phyloP scores from a whole-genome alignment of 2,329 filamentous ascomycete genomes.

The Alternaria atra region DNA sequence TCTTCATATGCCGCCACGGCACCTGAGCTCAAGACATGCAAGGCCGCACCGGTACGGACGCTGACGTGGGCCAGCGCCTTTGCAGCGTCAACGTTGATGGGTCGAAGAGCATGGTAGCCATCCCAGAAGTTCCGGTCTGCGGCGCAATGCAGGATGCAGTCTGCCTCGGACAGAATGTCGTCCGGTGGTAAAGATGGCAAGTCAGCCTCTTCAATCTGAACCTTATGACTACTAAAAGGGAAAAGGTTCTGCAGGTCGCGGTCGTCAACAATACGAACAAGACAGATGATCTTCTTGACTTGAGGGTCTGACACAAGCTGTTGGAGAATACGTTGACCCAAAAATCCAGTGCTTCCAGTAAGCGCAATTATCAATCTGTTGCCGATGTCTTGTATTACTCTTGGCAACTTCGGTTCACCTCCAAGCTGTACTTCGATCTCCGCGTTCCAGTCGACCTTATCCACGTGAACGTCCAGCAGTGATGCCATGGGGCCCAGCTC shows the following conservation, averaged over 20 bases:
- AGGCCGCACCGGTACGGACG: background rate
- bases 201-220: slow-evolving; percentile 4
- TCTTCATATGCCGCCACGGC: slow-evolving; percentile 13
- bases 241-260: slow-evolving; percentile 10
- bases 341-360: slow-evolving; percentile 2
- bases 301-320: slow-evolving; percentile 3
- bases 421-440: slow-evolving; percentile 38
- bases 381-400: background rate
- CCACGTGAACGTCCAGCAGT: background rate
- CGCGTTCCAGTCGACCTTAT: slow-evolving; percentile 52
- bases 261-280: slow-evolving; percentile 1
- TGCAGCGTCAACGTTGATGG: slow-evolving; percentile 29
- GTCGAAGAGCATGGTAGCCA: slow-evolving; percentile 35
- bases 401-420: background rate
- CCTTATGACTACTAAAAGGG: slow-evolving; percentile 9
- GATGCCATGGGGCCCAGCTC: slow-evolving; percentile 55
- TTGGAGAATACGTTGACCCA: slow-evolving; percentile 1
- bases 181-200: slow-evolving; percentile 35
- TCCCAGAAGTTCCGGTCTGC: slow-evolving; percentile 36
- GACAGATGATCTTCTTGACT: slow-evolving; percentile 12
- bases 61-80: slow-evolving; percentile 15
- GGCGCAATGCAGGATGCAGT: slow-evolving; percentile 43
- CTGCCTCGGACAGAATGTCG: slow-evolving; percentile 44
- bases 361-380: background rate
- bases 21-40: slow-evolving; percentile 15